phyloP scores from a whole-genome alignment of 768 basidiomycete species.

The Termitomyces sp. region DNA sequence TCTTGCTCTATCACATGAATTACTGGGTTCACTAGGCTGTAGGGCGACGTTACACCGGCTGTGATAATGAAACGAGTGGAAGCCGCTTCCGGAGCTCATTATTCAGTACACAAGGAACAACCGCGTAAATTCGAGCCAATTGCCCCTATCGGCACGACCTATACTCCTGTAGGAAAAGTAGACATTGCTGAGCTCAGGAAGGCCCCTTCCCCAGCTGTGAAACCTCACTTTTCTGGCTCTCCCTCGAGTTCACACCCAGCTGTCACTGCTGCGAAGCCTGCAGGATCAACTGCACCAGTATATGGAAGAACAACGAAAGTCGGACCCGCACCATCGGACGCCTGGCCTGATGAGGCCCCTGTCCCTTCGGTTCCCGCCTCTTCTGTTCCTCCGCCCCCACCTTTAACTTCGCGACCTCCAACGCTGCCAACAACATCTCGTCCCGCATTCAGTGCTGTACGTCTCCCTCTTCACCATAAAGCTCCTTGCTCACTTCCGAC shows the following conservation, averaged over 20 bases:
- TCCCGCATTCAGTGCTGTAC: slow-evolving; percentile 35
- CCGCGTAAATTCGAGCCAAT: slow-evolving; percentile 74
- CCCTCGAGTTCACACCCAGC: slow-evolving; percentile 43
- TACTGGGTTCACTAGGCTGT: slow-evolving; percentile 1
- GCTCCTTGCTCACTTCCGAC: not conserved
- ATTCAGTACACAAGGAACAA: slow-evolving; percentile 78
- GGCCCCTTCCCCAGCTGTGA: slow-evolving; percentile 28
- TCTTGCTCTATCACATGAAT: slow-evolving; percentile 5
- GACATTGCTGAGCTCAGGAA: slow-evolving; percentile 62
- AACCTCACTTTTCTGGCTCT: slow-evolving; percentile 35
- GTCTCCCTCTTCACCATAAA: not conserved
- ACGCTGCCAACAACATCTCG: slow-evolving; percentile 35
- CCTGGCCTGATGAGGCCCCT: slow-evolving; percentile 54
- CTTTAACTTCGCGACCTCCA: slow-evolving; percentile 45
- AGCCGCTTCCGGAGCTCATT: slow-evolving; percentile 86
- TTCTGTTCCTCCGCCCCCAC: slow-evolving; percentile 31
- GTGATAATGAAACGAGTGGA: slow-evolving; percentile 85
- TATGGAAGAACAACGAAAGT: slow-evolving; percentile 34
- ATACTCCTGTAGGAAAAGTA: slow-evolving; percentile 69
- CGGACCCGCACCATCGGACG: slow-evolving; percentile 44
- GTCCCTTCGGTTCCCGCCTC: slow-evolving; percentile 28
- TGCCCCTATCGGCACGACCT: slow-evolving; percentile 72
- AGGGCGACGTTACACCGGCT: slow-evolving; percentile 73
- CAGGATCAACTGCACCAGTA: slow-evolving; percentile 35
- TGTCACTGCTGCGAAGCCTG: slow-evolving; percentile 35